Evolutionary conservation across 129 eudicot species (phyloP).

Genomic region (Solidago caesia): DNA sequence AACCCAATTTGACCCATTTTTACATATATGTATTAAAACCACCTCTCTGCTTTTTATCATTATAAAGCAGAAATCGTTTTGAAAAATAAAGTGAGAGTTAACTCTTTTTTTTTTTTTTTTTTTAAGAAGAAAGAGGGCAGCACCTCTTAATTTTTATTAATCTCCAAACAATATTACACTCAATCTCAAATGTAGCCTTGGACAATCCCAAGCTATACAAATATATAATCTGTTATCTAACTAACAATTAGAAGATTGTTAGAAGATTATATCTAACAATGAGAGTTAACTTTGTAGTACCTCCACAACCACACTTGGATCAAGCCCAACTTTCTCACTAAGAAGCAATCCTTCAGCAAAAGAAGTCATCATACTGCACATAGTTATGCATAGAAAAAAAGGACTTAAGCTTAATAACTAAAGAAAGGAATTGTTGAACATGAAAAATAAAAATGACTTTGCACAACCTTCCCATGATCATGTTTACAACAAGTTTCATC

Average conservation of each 20-base stretch:
- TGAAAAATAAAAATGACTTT: background rate
- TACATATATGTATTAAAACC: background rate
- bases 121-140: no score
- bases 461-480: conserved; percentile 97
- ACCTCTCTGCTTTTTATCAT: background rate
- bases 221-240: no score
- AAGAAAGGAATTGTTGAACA: conserved; percentile 6
- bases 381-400: background rate
- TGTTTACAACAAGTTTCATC: conserved; percentile 96
- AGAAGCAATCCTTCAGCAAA: conserved; percentile 94
- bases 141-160: no score
- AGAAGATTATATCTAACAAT: no score
- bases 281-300: conserved; percentile 32
- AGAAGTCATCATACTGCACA: conserved; percentile 96
- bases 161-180: no score
- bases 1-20: background rate
- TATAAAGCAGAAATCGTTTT: background rate
- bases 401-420: conserved; percentile 3
- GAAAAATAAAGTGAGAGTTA: background rate
- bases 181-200: no score
- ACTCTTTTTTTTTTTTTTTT: no score
- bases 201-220: no score
- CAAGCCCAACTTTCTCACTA: conserved; percentile 91
- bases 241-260: background rate
- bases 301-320: conserved; percentile 89